Percentiles rank a stretch among this genome's conserved stretches.
Evolutionary conservation across 2,329 filamentous ascomycete species (phyloP).

Genomic region (Alternaria sp.): DNA sequence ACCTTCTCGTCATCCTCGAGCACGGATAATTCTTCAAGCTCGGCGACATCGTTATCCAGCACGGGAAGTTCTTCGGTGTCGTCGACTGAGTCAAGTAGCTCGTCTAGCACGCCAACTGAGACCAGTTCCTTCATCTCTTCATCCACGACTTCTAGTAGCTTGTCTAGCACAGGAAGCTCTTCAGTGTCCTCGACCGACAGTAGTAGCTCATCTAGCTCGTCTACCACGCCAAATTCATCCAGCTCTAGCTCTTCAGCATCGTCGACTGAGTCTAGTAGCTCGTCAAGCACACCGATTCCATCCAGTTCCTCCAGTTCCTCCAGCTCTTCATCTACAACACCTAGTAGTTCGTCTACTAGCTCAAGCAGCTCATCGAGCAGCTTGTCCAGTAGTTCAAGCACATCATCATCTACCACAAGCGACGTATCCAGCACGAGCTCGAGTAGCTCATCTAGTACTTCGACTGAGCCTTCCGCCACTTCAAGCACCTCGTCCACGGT

Average conservation of each 20-base stretch:
- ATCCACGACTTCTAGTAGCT: not conserved
- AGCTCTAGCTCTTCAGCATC: not conserved
- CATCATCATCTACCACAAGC: not conserved
- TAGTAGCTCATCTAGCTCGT: not conserved
- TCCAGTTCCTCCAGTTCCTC: not conserved
- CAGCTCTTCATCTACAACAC: not conserved
- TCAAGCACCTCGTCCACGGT: not conserved
- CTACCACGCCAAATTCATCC: not conserved
- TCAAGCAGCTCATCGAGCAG: not conserved
- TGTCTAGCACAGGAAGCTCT: not conserved
- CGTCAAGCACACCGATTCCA: not conserved
- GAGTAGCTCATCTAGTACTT: conserved; percentile 1
- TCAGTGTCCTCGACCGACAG: not conserved
- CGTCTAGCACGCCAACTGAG: not conserved
- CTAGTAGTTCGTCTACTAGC: not conserved
- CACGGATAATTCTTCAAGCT: conserved; percentile 2
- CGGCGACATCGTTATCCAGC: not conserved
- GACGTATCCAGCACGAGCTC: not conserved
- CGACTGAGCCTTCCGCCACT: not conserved
- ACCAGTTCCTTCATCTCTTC: not conserved
- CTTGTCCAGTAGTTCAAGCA: not conserved
- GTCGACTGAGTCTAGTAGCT: not conserved
- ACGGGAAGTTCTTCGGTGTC: not conserved
- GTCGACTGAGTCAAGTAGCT: not conserved
- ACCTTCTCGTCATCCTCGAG: not conserved